Base-by-base conservation (phyloP, 495 filamentous ascomycete species). In the Tuber microsphaerosporum region DNA sequence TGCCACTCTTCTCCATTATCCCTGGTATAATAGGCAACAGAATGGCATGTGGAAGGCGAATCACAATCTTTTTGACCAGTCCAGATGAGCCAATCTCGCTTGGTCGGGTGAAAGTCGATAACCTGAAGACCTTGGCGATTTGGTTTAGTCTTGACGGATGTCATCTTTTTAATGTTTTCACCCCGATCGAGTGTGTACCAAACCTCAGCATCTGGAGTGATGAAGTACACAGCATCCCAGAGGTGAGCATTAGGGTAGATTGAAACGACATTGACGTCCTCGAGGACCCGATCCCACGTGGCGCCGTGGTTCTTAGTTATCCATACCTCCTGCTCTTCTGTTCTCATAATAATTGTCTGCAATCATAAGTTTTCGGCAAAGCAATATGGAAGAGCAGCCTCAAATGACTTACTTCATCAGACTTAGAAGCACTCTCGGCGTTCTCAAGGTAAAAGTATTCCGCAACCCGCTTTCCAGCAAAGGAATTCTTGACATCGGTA, bases 51-150 rank as follows among this genome's bases (percentile, higher is more conserved):
- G 48, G 82, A 81, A 9, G 76, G 71, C 61, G 83, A 83, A 10
- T 79, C 83, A 73, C 89, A 92, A 70, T 90, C 87, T 43, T 84
- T 84, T 70, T 88, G 86, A 48, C 94, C 94, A 61, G 89, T 91
- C 94, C 94, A 99, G 75, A 99, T 92, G 46, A 97, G 83, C 91
- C 93, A 97, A 78, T 97, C 90, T 77, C 87, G 89, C 75, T 92
- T 87, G 72, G 89, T 88, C 12, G 92, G 91, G 79, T 99, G 95
- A 84, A 98, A 98, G 56, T 86, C 83, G 74, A 94, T 81, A 8
- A 91, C 86, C 42, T 87, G 86, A 6, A 87, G 44, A 2, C 75
- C 76, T 74, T 86, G 22, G 75, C 74, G n/a, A 70, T 78, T 71
- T 82, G 77, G 56, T 82, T 82, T 71, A 78, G 80, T 72, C 80